Base-by-base conservation (phyloP, 2,329 filamentous ascomycete species). In the Bimuria novae-zelandiae region DNA sequence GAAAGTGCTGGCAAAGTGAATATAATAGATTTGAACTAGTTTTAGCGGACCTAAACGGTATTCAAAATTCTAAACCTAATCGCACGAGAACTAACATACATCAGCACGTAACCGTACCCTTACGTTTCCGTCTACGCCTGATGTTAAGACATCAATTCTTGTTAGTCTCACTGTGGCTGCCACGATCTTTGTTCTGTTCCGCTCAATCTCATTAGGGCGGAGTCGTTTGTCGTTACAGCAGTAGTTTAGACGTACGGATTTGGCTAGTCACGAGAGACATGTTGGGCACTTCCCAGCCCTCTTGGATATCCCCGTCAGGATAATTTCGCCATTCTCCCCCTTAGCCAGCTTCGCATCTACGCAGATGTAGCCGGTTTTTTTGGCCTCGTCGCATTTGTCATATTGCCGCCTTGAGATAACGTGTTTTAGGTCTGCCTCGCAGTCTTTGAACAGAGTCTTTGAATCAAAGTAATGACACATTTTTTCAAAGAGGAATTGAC, bases 1-100 rank as follows among this genome's bases (percentile, higher is more conserved):
- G 16, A 32, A 49, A 49, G n/a, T 49, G 33, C 45, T 49, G 21
- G 45, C 33, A 49, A 49, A 33, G 14, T 22, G 2, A 49, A 17
- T 48, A 48, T 29, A 29, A 48, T 16, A 22, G 40, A 43, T 43
- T 44, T 44, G 25, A 44, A 44, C 22, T 17, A 25, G 25, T 32
- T 44, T n/a, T 44, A 12, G 23, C n/a, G 19, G 41, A 44, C 19
- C n/a, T 44, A 25, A 44, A 32, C 19, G 25, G 41, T 44, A 44
- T 14, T 44, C 41, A 23, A 19, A 32, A 8, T 27, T 16, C 7
- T 6, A 27, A 27, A 27, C 10, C 25, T 27, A 27, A 27, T 10
- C 10, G 10, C 10, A 27, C 10, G 10, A 27, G 25, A 27, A 27
- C 25, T 27, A 27, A 27, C 5, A 27, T 27, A 27, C 10, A 10